These are phyloP conservation scores for Candida alai DNA, from an alignment of 805 yeast species.

Conservation along the genomic window DNA sequence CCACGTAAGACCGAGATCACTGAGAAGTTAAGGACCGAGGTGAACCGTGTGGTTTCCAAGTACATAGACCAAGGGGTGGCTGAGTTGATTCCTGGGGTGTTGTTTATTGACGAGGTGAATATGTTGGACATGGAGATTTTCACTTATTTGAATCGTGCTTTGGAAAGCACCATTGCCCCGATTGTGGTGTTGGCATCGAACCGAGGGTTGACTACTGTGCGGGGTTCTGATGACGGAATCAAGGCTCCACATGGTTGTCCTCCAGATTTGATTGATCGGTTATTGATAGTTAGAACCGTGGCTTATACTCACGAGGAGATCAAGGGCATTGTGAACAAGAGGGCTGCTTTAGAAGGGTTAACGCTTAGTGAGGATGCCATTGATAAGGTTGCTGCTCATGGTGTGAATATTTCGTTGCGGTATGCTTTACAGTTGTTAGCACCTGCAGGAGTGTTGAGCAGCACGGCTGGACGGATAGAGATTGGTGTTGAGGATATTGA, in stretches of 20 bases:
- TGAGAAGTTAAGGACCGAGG: constrained; percentile 89
- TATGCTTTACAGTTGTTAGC: constrained; percentile 88
- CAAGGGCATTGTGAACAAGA: constrained; percentile 71
- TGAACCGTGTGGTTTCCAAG: constrained; percentile 90
- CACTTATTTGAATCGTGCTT: constrained; percentile 88
- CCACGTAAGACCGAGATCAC: constrained; percentile 97
- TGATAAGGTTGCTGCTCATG: constrained; percentile 67
- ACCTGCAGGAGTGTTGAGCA: constrained; percentile 83
- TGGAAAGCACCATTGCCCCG: constrained; percentile 90
- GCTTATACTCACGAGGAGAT: constrained; percentile 87
- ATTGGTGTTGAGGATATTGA: constrained; percentile 69
- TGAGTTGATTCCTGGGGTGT: constrained; percentile 94
- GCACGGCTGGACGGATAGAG: constrained; percentile 67
- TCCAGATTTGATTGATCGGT: constrained; percentile 86
- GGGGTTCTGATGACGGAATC: constrained; percentile 80
- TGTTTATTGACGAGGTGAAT: constrained; percentile 96
- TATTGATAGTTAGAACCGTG: constrained; percentile 86
- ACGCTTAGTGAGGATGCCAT: constrained; percentile 67
- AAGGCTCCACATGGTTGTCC: constrained; percentile 96
- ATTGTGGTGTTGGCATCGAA: constrained; percentile 94
- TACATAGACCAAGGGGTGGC: constrained; percentile 98
- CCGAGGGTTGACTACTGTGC: constrained; percentile 85
- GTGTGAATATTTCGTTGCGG: constrained; percentile 76
- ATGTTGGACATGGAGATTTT: constrained; percentile 97
- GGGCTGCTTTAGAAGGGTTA: constrained; percentile 75